Evolutionary conservation across 768 basidiomycete species (phyloP).

Genomic region (Cystofilobasidium ferigula): DNA sequence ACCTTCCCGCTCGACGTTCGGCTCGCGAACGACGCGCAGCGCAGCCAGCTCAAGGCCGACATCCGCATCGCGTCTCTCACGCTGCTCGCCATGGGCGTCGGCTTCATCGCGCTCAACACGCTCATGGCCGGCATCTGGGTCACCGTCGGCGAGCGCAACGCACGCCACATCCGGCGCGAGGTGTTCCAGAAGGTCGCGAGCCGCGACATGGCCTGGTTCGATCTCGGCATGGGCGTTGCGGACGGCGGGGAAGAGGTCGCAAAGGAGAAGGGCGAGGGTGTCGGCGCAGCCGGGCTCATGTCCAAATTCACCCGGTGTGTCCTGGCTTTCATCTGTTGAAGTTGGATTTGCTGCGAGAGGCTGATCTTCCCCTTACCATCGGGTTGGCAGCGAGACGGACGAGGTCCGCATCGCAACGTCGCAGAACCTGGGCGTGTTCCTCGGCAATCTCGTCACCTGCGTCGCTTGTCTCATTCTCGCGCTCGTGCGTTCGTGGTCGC

Average conservation of each 20-base stretch:
- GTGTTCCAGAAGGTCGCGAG: conserved; percentile 58
- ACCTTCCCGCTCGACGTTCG: conserved; percentile 43
- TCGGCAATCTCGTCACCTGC: conserved; percentile 66
- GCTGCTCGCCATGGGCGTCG: conserved; percentile 34
- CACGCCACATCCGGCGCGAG: conserved; percentile 52
- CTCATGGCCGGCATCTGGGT: conserved; percentile 74
- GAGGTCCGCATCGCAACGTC: conserved; percentile 79
- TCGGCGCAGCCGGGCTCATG: conserved; percentile 81
- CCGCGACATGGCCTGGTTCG: conserved; percentile 85
- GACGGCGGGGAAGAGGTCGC: conserved; percentile 28
- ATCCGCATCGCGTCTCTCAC: conserved; percentile 33
- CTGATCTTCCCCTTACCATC: conserved; percentile 8
- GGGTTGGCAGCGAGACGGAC: conserved; percentile 69
- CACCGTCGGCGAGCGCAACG: conserved; percentile 70
- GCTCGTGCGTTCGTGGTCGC: conserved; percentile 62
- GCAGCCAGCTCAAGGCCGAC: conserved; percentile 28
- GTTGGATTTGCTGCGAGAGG: neutral
- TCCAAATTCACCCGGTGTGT: conserved; percentile 73
- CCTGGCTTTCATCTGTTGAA: conserved; percentile 19
- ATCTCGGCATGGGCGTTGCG: conserved; percentile 53
- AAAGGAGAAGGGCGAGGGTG: conserved; percentile 43
- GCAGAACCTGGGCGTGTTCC: conserved; percentile 59
- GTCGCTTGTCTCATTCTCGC: conserved; percentile 70
- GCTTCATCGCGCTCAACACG: conserved; percentile 54
- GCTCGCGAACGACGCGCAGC: conserved; percentile 31